These are phyloP conservation scores for Fusarium incarnatum DNA, from an alignment of 2,329 filamentous ascomycete species.

Conservation along the genomic window DNA sequence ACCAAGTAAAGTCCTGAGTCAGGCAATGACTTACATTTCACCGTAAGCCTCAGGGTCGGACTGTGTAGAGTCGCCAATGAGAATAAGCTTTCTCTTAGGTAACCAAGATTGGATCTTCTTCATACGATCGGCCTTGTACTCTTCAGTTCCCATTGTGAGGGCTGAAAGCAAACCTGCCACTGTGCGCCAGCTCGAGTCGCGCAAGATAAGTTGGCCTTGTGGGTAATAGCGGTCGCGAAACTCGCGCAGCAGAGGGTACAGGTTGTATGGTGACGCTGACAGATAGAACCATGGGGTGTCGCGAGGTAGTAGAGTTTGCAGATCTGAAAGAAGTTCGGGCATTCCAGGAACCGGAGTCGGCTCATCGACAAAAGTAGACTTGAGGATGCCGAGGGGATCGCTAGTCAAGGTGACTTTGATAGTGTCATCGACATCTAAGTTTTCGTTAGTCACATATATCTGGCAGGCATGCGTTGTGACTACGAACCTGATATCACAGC, in stretches of 20 bases:
- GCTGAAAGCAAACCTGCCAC: constrained; percentile 82
- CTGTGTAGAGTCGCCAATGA: constrained; percentile 91
- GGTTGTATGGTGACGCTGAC: constrained; percentile 92
- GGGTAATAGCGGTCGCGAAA: constrained; percentile 81
- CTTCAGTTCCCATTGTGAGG: constrained; percentile 82
- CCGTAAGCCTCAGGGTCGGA: constrained; percentile 92
- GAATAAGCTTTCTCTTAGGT: constrained; percentile 81
- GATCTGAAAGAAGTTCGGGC: constrained; percentile 81
- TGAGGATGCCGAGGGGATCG: constrained; percentile 82
- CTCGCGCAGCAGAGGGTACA: constrained; percentile 84
- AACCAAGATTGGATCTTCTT: constrained; percentile 82
- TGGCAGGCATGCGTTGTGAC: accelerated
- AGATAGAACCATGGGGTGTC: constrained; percentile 90
- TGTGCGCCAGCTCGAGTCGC: constrained; percentile 88
- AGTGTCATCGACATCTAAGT: constrained; percentile 87
- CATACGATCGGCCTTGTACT: constrained; percentile 87
- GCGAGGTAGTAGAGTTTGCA: constrained; percentile 65
- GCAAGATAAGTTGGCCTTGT: constrained; percentile 82
- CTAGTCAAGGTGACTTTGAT: constrained; percentile 91
- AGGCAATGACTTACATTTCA: constrained; percentile 68
- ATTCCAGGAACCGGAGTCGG: constrained; percentile 80
- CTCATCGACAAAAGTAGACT: constrained; percentile 83
- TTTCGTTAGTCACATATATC: constrained; percentile 27
- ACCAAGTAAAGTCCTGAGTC: neutral
- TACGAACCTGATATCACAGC: constrained; percentile 76